These are phyloP conservation scores for Tuber borchii DNA, from an alignment of 495 filamentous ascomycete species.

Conservation along the genomic window DNA sequence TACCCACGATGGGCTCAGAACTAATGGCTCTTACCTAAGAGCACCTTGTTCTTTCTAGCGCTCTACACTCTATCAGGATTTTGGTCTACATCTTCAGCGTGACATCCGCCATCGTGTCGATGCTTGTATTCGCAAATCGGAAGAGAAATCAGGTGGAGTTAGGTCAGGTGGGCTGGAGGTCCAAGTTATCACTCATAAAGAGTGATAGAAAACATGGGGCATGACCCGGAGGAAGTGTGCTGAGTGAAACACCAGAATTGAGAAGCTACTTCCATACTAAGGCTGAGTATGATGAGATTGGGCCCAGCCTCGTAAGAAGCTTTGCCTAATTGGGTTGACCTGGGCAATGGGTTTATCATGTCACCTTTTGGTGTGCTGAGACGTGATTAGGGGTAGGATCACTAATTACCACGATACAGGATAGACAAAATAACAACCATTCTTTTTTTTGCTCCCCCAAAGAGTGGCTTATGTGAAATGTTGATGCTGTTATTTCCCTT, in stretches of 20 bases:
- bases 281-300: constrained; percentile 57
- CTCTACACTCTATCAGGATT: constrained; percentile 61
- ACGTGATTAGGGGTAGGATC: neutral
- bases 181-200: too few relatives aligned
- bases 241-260: constrained; percentile 98
- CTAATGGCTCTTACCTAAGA: constrained; percentile 12
- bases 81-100: too few relatives aligned
- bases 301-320: constrained; percentile 74
- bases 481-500: neutral
- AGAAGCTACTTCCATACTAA: constrained; percentile 89
- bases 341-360: constrained; percentile 49
- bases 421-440: neutral
- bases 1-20: neutral
- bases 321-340: constrained; percentile 92
- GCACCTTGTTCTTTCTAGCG: constrained; percentile 96
- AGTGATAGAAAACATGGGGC: too few relatives aligned
- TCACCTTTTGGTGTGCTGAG: neutral
- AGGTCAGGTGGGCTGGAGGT: too few relatives aligned
- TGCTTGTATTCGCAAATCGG: too few relatives aligned
- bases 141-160: too few relatives aligned
- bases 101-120: too few relatives aligned
- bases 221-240: constrained; percentile 62
- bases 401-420: neutral
- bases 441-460: neutral
- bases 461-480: neutral